These are phyloP conservation scores for Solanum bulbocastanum DNA, from an alignment of 257 asterid species.

Conservation along the genomic window DNA sequence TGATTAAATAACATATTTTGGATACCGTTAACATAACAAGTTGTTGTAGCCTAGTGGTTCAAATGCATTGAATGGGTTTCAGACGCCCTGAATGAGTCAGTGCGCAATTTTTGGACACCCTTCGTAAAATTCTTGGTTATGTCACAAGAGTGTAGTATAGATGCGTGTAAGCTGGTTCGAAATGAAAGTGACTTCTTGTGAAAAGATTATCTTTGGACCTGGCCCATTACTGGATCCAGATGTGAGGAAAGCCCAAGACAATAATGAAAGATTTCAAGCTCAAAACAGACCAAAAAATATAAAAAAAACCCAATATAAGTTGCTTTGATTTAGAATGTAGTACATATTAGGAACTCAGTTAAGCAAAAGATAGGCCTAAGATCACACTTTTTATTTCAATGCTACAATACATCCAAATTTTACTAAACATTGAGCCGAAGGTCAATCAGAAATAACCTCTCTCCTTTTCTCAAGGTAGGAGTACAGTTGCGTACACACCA, in stretches of 20 bases:
- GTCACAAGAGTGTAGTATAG: not conserved
- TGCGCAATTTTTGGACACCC: no score
- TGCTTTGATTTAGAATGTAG: not conserved
- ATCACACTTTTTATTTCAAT: not conserved
- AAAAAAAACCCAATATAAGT: not conserved
- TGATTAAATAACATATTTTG: no score
- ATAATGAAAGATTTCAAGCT: not conserved
- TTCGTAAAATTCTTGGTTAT: no score
- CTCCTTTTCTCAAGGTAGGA: not conserved
- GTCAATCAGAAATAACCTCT: not conserved
- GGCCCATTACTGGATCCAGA: not conserved
- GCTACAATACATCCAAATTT: not conserved
- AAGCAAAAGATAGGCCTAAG: not conserved
- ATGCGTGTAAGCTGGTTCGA: not conserved
- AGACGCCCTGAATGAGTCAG: no score
- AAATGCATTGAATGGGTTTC: no score
- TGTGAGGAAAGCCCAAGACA: not conserved
- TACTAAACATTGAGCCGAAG: not conserved
- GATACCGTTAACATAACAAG: no score
- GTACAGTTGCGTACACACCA: not conserved
- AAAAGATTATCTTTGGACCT: not conserved
- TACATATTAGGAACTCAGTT: no score
- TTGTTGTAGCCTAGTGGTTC: no score
- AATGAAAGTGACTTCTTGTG: not conserved
- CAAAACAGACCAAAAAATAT: not conserved